Evolutionary conservation across 2,329 filamentous ascomycete species (phyloP).

Genomic region (Calonectria hongkongensis): DNA sequence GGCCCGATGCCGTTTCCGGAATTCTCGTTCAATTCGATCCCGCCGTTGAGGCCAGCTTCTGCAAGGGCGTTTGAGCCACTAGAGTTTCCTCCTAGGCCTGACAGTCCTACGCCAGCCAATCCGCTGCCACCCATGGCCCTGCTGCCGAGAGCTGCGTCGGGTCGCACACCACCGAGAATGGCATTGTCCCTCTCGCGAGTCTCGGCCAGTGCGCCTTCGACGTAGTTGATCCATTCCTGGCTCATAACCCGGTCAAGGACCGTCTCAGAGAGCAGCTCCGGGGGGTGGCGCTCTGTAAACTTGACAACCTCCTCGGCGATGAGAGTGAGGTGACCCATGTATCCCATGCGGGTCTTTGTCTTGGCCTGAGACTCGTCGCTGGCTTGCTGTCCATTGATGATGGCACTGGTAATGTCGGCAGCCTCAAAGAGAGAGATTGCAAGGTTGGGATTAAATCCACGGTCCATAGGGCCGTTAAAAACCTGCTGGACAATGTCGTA

Average conservation of each 20-base stretch:
- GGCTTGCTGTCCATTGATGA: conserved; percentile 90
- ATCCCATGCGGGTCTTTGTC: conserved; percentile 93
- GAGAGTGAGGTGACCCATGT: conserved; percentile 98
- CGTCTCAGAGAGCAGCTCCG: conserved; percentile 87
- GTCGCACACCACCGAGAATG: conserved; percentile 95
- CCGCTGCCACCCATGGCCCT: conserved; percentile 74
- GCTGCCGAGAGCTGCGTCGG: conserved; percentile 90
- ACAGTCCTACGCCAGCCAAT: conserved; percentile 70
- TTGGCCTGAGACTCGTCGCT: conserved; percentile 90
- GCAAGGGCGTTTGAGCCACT: conserved; percentile 81
- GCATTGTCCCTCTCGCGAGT: conserved; percentile 97
- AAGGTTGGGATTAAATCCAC: conserved; percentile 91
- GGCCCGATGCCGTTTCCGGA: conserved; percentile 80
- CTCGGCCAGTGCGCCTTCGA: conserved; percentile 93
- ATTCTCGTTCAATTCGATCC: conserved; percentile 80
- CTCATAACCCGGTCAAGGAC: conserved; percentile 93
- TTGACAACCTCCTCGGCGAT: conserved; percentile 99
- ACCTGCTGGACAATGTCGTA: conserved; percentile 99
- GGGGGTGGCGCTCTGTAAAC: conserved; percentile 94
- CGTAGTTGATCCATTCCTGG: conserved; percentile 94
- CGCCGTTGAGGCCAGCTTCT: conserved; percentile 86
- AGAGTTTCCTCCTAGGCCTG: conserved; percentile 63
- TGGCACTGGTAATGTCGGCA: conserved; percentile 91
- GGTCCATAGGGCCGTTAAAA: conserved; percentile 98
- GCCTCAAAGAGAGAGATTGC: conserved; percentile 95